Evolutionary conservation across 1,284 basidiomycete species (phyloP), one percentile per base, ranked within the genome.

Genomic region (Mycena sp.): DNA sequence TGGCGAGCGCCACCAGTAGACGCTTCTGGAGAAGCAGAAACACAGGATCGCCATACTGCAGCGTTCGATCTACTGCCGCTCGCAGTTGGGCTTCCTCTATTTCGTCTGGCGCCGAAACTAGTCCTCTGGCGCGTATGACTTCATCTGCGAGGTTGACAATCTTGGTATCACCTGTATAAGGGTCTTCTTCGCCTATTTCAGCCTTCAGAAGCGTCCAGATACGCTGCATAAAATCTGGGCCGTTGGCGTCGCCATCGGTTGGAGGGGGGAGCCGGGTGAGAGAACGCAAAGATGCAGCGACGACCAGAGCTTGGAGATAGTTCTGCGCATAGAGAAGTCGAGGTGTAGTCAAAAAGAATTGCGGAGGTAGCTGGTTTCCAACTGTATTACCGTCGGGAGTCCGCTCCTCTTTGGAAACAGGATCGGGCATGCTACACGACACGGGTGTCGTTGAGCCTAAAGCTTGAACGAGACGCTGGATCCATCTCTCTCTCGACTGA

Each of bases 91-190:
- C 67, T 67, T 88, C 87, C 61, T 84, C 83, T 3, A 81, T 80
- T 14, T 74, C 69, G 44, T 77, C 73, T 25, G 77, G 40, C 3
- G 54, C n/a, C 14, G 62, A 64, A 12, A 61, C 52, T 45, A 73
- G 70, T 44, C 70, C 72, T 30, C 77, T 77, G 4, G 80, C 84
- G 19, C 82, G 85, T 28, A 91, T 70, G 49, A 92, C 84, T 70
- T 92, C 90, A 72, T 92, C 90, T 0, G 87, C 88, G 19, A 92
- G 81, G 70, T 91, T 86, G 35, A 85, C 73, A 43, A 92, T 72
- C 68, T 87, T 90, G 10, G 85, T 88, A 21, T 76, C 74, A 3
- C 75, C 70, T 6, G 74, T 69, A 14, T 52, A 53, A 11, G 66
- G 14, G 10, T 78, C 72, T 61, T 83, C 80, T 14, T 77, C 78